A percentile compares a stretch with the other conserved stretches of the same genome.
Evolutionary conservation across 2,329 filamentous ascomycete genomes (phyloP).

Genomic region (Akanthomyces dipterigenus): DNA sequence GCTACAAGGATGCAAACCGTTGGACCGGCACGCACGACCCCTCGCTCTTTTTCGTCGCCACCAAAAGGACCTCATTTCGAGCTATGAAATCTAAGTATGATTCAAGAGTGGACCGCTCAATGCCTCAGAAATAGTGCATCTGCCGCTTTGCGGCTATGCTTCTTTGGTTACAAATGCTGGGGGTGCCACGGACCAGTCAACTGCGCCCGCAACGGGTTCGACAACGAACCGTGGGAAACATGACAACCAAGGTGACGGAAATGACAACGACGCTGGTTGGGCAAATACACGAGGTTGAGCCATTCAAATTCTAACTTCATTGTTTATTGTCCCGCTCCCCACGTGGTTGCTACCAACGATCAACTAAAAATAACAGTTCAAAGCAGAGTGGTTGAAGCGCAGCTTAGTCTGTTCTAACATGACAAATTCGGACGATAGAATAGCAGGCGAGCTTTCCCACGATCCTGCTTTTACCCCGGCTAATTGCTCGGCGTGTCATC

Average conservation of each 20-base stretch:
- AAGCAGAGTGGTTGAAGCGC: neutral
- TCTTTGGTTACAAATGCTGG: constrained; percentile 6
- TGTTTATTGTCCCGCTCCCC: constrained; percentile 5
- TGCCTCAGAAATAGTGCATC: constrained; percentile 3
- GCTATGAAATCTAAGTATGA: neutral
- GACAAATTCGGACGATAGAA: neutral
- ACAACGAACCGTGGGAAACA: constrained; percentile 7
- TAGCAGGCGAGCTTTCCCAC: neutral
- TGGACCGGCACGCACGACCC: constrained; percentile 5
- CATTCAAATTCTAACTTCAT: constrained; percentile 4
- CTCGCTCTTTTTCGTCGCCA: neutral
- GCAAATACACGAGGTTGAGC: neutral
- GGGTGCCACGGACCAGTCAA: constrained; percentile 11
- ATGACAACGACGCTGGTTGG: constrained; percentile 2
- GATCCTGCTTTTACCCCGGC: neutral
- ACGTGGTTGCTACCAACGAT: constrained; percentile 5
- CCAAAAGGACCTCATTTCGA: neutral
- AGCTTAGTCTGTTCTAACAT: neutral
- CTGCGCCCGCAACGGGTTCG: constrained; percentile 10
- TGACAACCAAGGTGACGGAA: neutral
- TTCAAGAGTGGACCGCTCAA: neutral
- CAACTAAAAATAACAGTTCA: constrained; percentile 9
- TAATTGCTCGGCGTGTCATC: neutral
- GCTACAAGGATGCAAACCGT: constrained; percentile 1
- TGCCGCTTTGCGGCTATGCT: constrained; percentile 3